Evolutionary conservation across 2,329 filamentous ascomycete genomes (phyloP).

Genomic region (Coniochaeta prunicola): DNA sequence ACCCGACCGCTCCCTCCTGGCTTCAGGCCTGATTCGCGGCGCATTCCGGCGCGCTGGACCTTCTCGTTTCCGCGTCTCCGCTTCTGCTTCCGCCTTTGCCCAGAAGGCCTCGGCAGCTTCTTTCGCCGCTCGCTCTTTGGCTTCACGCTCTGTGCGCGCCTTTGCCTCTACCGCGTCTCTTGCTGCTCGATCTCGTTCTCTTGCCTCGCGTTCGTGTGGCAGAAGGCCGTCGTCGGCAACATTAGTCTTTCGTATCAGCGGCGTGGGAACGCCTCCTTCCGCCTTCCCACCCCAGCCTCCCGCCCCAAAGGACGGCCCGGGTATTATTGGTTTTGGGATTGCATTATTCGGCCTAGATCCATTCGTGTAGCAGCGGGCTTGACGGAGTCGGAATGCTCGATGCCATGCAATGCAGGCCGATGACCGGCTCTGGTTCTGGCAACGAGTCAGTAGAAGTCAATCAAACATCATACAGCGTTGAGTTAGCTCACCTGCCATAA

Average conservation of each 20-base stretch:
- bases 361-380: neutral
- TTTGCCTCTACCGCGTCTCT: neutral
- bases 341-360: neutral
- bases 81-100: neutral
- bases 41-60: neutral
- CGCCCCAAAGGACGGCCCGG: neutral
- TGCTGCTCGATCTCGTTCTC: constrained; percentile 1
- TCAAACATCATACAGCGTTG: neutral
- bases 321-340: neutral
- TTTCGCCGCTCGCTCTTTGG: neutral
- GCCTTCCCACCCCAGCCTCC: neutral
- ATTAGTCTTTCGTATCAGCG: neutral
- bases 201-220: constrained; percentile 4
- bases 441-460: constrained; percentile 3
- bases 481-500: constrained; percentile 27
- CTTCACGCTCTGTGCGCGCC: neutral
- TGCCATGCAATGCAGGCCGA: constrained; percentile 15
- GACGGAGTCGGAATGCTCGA: neutral
- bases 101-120: neutral
- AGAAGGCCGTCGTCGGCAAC: constrained; percentile 4
- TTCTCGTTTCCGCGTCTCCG: neutral
- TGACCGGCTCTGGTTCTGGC: constrained; percentile 14
- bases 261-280: neutral
- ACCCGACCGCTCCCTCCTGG: neutral
- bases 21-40: neutral